Evolutionary conservation across 805 yeast genomes (phyloP).

Genomic region (Zygoascus tannicola): DNA sequence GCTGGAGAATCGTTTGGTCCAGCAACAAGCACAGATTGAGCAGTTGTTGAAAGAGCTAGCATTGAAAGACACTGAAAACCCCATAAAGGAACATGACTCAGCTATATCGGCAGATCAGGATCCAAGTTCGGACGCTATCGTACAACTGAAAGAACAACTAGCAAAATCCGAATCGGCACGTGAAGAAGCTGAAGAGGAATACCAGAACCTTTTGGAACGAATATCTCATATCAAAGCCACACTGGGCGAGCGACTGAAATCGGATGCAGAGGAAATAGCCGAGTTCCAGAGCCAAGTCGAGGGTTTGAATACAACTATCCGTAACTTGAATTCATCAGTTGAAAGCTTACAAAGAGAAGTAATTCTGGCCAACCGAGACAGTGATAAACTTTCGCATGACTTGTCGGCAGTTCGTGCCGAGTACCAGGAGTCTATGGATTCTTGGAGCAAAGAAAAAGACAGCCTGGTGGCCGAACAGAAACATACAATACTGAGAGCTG

Average conservation of each 20-base stretch:
- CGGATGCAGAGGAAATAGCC: constrained; percentile 27
- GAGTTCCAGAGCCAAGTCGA: constrained; percentile 29
- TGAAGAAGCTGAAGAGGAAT: constrained; percentile 33
- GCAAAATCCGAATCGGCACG: constrained; percentile 41
- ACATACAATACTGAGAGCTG: constrained; percentile 15
- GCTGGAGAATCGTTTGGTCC: constrained; percentile 1
- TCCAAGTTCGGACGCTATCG: not conserved
- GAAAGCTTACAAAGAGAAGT: constrained; percentile 34
- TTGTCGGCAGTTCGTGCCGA: constrained; percentile 19
- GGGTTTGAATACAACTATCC: constrained; percentile 26
- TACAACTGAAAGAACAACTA: constrained; percentile 55
- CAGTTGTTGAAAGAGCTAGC: constrained; percentile 4
- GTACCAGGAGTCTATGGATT: constrained; percentile 11
- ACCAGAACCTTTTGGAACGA: constrained; percentile 31
- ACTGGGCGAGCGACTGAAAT: constrained; percentile 38
- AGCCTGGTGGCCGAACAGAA: constrained; percentile 20
- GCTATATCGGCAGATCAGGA: not conserved
- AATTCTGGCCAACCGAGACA: constrained; percentile 22
- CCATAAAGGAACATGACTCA: not conserved
- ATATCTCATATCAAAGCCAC: constrained; percentile 30
- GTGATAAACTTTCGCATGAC: constrained; percentile 23
- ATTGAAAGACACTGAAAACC: not conserved
- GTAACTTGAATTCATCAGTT: constrained; percentile 28
- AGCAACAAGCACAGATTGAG: constrained; percentile 7
- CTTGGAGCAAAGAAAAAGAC: constrained; percentile 17